These are phyloP conservation scores for Umbilicus rupestris DNA, from an alignment of 164 flowering plant genomes.

Conservation along the genomic window DNA sequence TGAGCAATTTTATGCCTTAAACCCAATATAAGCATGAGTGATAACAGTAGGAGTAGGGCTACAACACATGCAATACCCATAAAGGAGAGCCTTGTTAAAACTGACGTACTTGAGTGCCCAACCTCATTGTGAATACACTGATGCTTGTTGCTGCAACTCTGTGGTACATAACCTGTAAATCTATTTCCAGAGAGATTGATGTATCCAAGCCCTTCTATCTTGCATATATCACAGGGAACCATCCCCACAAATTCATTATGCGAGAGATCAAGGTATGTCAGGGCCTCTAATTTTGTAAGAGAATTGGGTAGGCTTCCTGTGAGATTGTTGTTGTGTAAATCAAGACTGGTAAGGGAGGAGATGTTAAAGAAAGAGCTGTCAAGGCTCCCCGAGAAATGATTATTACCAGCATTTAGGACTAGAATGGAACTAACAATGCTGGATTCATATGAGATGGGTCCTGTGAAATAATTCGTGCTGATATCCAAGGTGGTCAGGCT, in stretches of 20 bases:
- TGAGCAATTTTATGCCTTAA: constrained; percentile 16
- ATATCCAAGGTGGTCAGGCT: constrained; percentile 39
- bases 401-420: constrained; percentile 47
- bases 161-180: constrained; percentile 31
- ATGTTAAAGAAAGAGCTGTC: constrained; percentile 27
- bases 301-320: constrained; percentile 37
- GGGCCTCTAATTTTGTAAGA: constrained; percentile 27
- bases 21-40: constrained; percentile 24
- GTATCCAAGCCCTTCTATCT: constrained; percentile 31
- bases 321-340: constrained; percentile 44
- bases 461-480: constrained; percentile 42
- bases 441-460: constrained; percentile 22
- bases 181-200: constrained; percentile 37
- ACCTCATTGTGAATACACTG: constrained; percentile 16
- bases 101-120: constrained; percentile 6
- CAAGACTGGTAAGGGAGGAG: constrained; percentile 38
- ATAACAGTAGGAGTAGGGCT: constrained; percentile 16
- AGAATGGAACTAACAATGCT: constrained; percentile 25
- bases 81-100: constrained; percentile 20
- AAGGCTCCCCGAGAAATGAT: constrained; percentile 32
- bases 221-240: constrained; percentile 40
- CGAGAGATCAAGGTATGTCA: constrained; percentile 54
- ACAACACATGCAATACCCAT: constrained; percentile 29
- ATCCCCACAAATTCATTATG: constrained; percentile 28
- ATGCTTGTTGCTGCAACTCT: constrained; percentile 20